Conservation (phyloP, 768 basidiomycete species). For the Dioszegia hungarica region DNA sequence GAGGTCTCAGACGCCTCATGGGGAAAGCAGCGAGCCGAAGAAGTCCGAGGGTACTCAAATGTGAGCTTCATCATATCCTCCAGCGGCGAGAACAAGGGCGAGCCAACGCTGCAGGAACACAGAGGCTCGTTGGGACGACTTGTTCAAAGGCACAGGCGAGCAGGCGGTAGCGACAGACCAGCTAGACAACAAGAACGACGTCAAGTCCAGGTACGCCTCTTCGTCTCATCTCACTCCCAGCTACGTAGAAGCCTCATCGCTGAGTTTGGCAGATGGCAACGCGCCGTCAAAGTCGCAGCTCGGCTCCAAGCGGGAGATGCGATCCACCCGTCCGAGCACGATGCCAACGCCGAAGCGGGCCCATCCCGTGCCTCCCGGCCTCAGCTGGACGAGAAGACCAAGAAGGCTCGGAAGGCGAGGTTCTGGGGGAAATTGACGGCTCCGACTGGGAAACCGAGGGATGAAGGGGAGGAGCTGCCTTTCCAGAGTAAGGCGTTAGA, state of each 20-base stretch:
- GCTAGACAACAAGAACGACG: constrained; percentile 39
- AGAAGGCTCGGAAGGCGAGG: constrained; percentile 17
- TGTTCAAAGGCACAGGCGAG: constrained; percentile 22
- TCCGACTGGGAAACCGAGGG: constrained; percentile 18
- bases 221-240: neutral
- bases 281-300: constrained; percentile 25
- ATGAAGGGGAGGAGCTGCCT: constrained; percentile 29
- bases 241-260: neutral
- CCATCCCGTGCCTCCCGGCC: constrained; percentile 2
- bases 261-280: constrained; percentile 36
- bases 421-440: constrained; percentile 32
- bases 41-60: constrained; percentile 12
- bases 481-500: constrained; percentile 36
- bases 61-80: too few species aligned
- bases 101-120: too few species aligned
- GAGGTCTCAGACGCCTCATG: too few species aligned
- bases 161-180: constrained; percentile 18
- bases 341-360: neutral
- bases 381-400: constrained; percentile 5
- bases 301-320: constrained; percentile 30
- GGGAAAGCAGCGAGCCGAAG: constrained; percentile 20
- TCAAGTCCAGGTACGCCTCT: constrained; percentile 23
- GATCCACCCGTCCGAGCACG: constrained; percentile 10
- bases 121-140: constrained; percentile 38
- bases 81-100: too few species aligned